Conservation (phyloP, 2,329 filamentous ascomycete genomes). For the Cyclaneusma minus region DNA sequence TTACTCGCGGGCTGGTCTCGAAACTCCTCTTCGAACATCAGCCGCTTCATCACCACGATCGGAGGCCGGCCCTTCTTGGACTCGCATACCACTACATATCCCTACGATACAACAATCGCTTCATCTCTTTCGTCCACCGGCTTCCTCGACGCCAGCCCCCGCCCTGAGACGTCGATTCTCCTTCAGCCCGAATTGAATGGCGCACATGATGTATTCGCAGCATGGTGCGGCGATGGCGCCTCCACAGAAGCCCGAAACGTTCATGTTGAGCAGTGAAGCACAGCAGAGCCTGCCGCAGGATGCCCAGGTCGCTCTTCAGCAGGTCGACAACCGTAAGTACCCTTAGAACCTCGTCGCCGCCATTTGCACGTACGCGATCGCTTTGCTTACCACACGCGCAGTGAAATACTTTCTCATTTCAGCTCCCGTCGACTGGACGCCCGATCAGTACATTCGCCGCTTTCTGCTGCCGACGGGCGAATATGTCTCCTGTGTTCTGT, state of each 20-base stretch:
- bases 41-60: slow-evolving; percentile 19
- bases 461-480: slow-evolving; percentile 94
- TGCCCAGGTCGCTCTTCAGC: slow-evolving; percentile 90
- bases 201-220: slow-evolving; percentile 50
- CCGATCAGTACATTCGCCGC: slow-evolving; percentile 89
- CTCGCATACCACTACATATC: slow-evolving; percentile 4
- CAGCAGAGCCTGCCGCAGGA: slow-evolving; percentile 93
- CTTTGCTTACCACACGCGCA: slow-evolving; percentile 22
- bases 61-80: slow-evolving; percentile 17
- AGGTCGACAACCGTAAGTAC: slow-evolving; percentile 87
- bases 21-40: slow-evolving; percentile 18
- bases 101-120: slow-evolving; percentile 13
- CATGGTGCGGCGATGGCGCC: slow-evolving; percentile 79
- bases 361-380: slow-evolving; percentile 9
- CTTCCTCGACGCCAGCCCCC: slow-evolving; percentile 1
- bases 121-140: slow-evolving; percentile 9
- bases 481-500: slow-evolving; percentile 96
- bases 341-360: slow-evolving; percentile 1
- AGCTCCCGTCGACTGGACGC: slow-evolving; percentile 92
- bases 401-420: slow-evolving; percentile 99
- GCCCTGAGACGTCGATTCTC: slow-evolving; percentile 12
- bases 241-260: slow-evolving; percentile 94
- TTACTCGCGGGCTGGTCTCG: slow-evolving; percentile 20
- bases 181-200: slow-evolving; percentile 15
- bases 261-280: slow-evolving; percentile 93